Evolutionary conservation across 495 filamentous ascomycete genomes (phyloP).

Genomic region (Parmelia sp.): DNA sequence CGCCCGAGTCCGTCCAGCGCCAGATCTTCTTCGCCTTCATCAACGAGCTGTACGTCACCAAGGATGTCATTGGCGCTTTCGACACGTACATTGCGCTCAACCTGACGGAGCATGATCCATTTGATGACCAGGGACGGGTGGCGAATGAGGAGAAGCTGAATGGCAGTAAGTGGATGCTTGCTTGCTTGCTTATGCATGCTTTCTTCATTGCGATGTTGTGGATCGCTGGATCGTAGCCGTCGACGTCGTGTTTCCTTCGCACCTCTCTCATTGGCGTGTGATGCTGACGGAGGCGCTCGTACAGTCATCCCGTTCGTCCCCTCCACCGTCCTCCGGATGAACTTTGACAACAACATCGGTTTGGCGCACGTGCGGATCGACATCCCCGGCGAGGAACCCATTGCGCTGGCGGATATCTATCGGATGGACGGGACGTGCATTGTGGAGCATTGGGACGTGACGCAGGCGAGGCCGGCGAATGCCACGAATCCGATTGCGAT

Average conservation of each 20-base stretch:
- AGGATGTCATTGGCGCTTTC: conserved; percentile 16
- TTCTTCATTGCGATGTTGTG: too few relatives aligned
- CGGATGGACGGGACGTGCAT: conserved; percentile 21
- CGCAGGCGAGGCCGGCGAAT: conserved; percentile 18
- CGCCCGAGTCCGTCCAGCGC: conserved; percentile 14
- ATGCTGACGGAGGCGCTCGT: background rate
- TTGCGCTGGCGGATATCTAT: conserved; percentile 21
- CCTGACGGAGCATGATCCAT: conserved; percentile 22
- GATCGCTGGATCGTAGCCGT: too few relatives aligned
- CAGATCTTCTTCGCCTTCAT: conserved; percentile 18
- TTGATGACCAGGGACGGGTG: conserved; percentile 15
- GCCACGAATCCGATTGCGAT: conserved; percentile 20
- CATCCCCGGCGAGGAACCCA: conserved; percentile 5
- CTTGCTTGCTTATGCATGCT: too few relatives aligned
- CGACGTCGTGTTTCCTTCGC: too few relatives aligned
- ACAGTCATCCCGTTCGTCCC: conserved; percentile 13
- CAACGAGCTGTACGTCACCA: conserved; percentile 10
- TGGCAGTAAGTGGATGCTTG: conserved; percentile 1
- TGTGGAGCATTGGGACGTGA: conserved; percentile 23
- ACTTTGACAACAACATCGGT: conserved; percentile 21
- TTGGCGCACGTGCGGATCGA: conserved; percentile 16
- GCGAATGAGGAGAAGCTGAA: conserved; percentile 12
- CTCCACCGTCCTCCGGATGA: conserved; percentile 12
- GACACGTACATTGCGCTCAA: conserved; percentile 15
- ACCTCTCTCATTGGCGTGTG: too few relatives aligned